These are phyloP conservation scores for Ogataea paradorogensis DNA, from an alignment of 805 yeast species.

Conservation along the genomic window DNA sequence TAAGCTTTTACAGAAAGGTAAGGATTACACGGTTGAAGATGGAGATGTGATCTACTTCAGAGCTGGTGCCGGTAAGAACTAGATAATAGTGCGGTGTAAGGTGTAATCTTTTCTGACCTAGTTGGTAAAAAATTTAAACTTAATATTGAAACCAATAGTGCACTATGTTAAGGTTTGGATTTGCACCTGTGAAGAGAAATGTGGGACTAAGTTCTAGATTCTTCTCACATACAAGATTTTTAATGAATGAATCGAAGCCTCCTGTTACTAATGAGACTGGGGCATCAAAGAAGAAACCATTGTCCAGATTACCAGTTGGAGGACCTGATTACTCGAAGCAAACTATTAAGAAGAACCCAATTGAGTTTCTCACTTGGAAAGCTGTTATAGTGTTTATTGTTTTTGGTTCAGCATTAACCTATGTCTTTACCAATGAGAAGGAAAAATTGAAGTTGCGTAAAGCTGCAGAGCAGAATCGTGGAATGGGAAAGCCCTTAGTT, in stretches of 20 bases:
- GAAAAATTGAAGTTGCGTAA: constrained; percentile 67
- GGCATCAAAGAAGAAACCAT: constrained; percentile 48
- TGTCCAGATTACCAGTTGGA: constrained; percentile 80
- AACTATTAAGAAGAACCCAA: constrained; percentile 35
- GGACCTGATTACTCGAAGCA: constrained; percentile 38
- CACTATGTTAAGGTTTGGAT: constrained; percentile 1
- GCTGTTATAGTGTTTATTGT: constrained; percentile 64
- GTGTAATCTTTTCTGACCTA: neutral
- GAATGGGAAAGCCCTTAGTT: constrained; percentile 86
- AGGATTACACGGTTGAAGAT: constrained; percentile 74
- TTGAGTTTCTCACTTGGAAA: constrained; percentile 84
- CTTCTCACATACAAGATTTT: neutral
- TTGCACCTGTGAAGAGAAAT: neutral
- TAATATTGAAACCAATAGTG: neutral
- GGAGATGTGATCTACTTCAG: constrained; percentile 79
- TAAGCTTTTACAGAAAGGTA: constrained; percentile 65
- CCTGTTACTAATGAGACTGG: neutral
- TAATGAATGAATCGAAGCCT: neutral
- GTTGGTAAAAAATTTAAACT: neutral
- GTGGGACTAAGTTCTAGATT: neutral
- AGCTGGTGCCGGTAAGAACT: constrained; percentile 62
- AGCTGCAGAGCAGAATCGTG: constrained; percentile 81
- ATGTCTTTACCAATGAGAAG: constrained; percentile 73
- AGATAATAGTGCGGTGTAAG: constrained; percentile 4
- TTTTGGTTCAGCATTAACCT: constrained; percentile 71